Evolutionary conservation across 2,329 filamentous ascomycete genomes (phyloP), one percentile per base, ranked within the genome.

Genomic region (Hymenoscyphus repandus): DNA sequence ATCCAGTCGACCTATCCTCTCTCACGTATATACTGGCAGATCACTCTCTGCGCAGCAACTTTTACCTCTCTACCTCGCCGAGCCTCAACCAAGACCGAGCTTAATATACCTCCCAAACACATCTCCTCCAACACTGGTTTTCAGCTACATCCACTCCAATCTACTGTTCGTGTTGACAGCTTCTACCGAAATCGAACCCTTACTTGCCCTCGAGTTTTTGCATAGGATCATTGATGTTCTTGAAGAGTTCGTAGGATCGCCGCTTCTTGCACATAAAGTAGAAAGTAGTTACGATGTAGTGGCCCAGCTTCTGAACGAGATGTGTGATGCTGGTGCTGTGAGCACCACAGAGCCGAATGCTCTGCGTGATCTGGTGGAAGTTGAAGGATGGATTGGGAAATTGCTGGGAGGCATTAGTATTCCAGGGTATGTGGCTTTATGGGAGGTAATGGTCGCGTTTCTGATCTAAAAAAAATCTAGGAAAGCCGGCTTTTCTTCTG

Each of bases 331-430:
- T 37, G 93, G 93, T 13, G 79, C 84, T n/a, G 79, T 96, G 33
- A 87, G 80, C 64, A 95, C 90, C 50, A 96, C 92, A 1, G 93
- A 99, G 68, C 87, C 88, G 9, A 97, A 99, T 73, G 89, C 91
- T 17, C 72, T 99, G 63, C 80, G 90, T 62, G 93, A 99, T 66
- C 77, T 92, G 12, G 90, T 99, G 12, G 91, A 96, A 67, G 89
- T 95, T 13, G 90, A 95, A 55, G 90, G 88, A 31, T 86, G 90
- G 72, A 80, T 97, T 69, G 90, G 89, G 59, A 96, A 91, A 70
- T 69, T 99, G 48, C 74, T 99, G 15, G 89, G 90, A 42, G 90
- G 88, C 58, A 90, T 99, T 27, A 91, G 83, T 55, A 72, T 97
- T 56, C 89, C 91, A 51, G 83, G 85, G 83, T 87, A 70, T 47